These are phyloP conservation scores for Crithidia expoeki DNA, from an alignment of 208 protist species.

Conservation along the genomic window DNA sequence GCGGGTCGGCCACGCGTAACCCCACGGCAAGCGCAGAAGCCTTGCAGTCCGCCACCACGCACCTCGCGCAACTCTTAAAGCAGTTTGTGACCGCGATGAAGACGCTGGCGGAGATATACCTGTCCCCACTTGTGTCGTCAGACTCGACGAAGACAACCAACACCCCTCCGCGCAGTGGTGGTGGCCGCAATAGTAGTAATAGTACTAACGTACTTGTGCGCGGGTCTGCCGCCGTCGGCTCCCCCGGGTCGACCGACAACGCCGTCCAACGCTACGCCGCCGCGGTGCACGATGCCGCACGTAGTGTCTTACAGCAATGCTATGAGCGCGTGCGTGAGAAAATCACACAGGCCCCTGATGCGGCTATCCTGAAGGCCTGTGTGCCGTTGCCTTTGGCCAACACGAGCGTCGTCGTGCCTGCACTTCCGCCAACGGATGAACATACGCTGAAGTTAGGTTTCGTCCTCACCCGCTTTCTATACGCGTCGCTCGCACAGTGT, in stretches of 20 bases:
- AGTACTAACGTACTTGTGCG: neutral
- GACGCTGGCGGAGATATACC: constrained; percentile 68
- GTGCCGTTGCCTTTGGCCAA: constrained; percentile 27
- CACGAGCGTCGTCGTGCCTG: constrained; percentile 16
- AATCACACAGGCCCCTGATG: constrained; percentile 10
- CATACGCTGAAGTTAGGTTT: constrained; percentile 21
- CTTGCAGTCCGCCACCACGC: constrained; percentile 30
- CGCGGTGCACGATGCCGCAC: constrained; percentile 25
- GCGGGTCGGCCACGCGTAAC: constrained; percentile 29
- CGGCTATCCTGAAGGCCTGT: constrained; percentile 16
- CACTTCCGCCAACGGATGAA: constrained; percentile 18
- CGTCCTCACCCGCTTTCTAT: constrained; percentile 27
- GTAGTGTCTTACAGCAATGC: constrained; percentile 22
- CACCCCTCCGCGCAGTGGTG: neutral
- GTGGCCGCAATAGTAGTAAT: neutral
- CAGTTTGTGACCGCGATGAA: constrained; percentile 64
- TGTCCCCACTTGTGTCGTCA: constrained; percentile 32
- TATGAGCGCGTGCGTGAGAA: neutral
- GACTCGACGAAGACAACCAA: neutral
- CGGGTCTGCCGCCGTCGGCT: neutral
- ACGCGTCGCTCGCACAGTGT: constrained; percentile 30
- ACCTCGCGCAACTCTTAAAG: constrained; percentile 58
- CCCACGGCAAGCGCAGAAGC: constrained; percentile 19
- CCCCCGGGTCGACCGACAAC: neutral
- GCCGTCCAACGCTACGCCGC: constrained; percentile 16